These are phyloP conservation scores for Graphilbum sp. DNA, from an alignment of 2,329 filamentous ascomycete species.

Conservation along the genomic window DNA sequence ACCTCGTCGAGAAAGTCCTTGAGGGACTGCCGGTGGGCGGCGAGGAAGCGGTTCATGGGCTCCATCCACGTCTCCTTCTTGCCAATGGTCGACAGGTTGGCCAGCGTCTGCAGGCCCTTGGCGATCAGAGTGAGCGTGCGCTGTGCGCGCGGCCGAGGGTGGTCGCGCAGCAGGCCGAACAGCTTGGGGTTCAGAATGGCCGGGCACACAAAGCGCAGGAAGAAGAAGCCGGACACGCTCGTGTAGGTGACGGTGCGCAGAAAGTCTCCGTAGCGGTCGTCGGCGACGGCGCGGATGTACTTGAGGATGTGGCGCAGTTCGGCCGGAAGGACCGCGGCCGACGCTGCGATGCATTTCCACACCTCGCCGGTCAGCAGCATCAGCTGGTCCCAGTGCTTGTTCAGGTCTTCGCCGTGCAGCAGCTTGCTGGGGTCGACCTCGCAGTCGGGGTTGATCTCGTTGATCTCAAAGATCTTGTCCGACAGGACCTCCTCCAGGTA, in stretches of 20 bases:
- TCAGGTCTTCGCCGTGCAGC: constrained; percentile 48
- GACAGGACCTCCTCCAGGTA: constrained; percentile 77
- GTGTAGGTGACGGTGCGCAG: constrained; percentile 80
- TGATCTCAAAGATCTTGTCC: constrained; percentile 79
- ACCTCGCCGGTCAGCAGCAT: constrained; percentile 64
- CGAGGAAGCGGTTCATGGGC: constrained; percentile 84
- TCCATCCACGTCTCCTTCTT: constrained; percentile 99
- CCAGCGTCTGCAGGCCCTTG: constrained; percentile 79
- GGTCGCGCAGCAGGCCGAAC: constrained; percentile 69
- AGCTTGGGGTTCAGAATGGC: constrained; percentile 93
- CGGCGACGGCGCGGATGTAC: constrained; percentile 80
- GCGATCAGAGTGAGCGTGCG: constrained; percentile 83
- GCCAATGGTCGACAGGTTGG: constrained; percentile 81
- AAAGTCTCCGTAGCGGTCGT: constrained; percentile 89
- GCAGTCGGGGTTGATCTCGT: constrained; percentile 77
- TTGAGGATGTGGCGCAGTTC: constrained; percentile 77
- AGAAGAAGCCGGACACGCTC: constrained; percentile 87
- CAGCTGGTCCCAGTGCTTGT: constrained; percentile 68
- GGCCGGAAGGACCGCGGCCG: constrained; percentile 58
- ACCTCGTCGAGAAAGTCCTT: constrained; percentile 77
- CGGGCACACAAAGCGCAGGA: constrained; percentile 87
- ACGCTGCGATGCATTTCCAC: constrained; percentile 68
- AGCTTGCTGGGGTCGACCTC: constrained; percentile 87
- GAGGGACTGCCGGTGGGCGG: constrained; percentile 58
- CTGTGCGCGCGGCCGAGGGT: constrained; percentile 68